Percentiles rank a stretch among this genome's conserved stretches.
Evolutionary conservation across 495 filamentous ascomycete species (phyloP).

Genomic region (Daldinia bambusicola): DNA sequence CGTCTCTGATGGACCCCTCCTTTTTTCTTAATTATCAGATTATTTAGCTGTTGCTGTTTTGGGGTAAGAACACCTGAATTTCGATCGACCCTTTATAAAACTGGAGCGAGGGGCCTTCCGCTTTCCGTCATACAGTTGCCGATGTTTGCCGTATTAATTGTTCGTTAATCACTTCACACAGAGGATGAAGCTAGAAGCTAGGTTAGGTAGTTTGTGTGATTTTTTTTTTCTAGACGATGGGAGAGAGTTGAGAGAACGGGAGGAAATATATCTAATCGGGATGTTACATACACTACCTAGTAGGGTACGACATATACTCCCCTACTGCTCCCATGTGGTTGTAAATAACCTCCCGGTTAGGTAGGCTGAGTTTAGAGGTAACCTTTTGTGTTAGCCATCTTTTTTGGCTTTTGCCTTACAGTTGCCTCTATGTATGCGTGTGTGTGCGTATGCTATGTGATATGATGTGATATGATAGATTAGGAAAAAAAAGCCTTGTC

Average conservation of each 20-base stretch:
- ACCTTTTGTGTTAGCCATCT: constrained; percentile 11
- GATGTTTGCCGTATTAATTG: not conserved
- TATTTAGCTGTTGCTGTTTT: not conserved
- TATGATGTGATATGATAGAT: constrained; percentile 15
- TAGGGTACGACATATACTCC: not conserved
- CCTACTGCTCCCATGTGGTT: constrained; percentile 2
- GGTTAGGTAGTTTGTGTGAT: constrained; percentile 1
- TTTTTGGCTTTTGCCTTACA: constrained; percentile 3
- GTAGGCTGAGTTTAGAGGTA: constrained; percentile 38
- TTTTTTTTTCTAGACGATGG: not conserved
- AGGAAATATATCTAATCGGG: not conserved
- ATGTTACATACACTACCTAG: not conserved
- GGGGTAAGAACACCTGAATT: constrained; percentile 38
- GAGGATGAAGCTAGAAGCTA: no score
- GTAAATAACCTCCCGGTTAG: constrained; percentile 1
- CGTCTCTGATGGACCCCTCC: constrained; percentile 19
- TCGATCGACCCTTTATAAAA: constrained; percentile 36
- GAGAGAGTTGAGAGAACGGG: not conserved
- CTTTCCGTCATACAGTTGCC: constrained; percentile 3
- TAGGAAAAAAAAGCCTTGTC: constrained; percentile 35
- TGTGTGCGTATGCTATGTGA: constrained; percentile 4
- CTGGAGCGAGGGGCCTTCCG: constrained; percentile 12
- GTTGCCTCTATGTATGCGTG: not conserved
- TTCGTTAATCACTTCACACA: not conserved
- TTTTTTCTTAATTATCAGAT: constrained; percentile 2